A percentile compares a stretch with the other conserved stretches of the same genome.
Conservation (phyloP, 2,329 filamentous ascomycete genomes). For the Escovopsis weberi region DNA sequence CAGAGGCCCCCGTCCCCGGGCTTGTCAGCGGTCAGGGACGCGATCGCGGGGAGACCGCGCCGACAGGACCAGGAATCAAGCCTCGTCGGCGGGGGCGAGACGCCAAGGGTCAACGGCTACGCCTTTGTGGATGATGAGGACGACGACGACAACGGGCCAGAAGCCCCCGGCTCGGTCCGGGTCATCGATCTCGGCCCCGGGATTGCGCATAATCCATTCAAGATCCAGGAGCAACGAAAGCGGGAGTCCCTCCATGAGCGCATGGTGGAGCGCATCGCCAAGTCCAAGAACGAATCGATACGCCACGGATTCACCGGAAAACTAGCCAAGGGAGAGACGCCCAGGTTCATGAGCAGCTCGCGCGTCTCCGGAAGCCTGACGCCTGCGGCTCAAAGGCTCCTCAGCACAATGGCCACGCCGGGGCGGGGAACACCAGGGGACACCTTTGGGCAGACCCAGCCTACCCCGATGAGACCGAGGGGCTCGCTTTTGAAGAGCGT, state of each 20-base stretch:
- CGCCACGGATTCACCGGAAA: conserved; percentile 46
- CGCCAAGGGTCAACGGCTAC: conserved; percentile 84
- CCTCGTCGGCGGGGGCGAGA: conserved; percentile 51
- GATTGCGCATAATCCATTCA: conserved; percentile 64
- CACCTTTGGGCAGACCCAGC: conserved; percentile 21
- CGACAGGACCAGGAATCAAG: conserved; percentile 46
- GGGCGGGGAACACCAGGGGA: conserved; percentile 17
- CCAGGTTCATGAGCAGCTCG: conserved; percentile 54
- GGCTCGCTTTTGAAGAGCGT: conserved; percentile 24
- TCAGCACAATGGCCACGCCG: conserved; percentile 42
- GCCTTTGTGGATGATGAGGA: conserved; percentile 80
- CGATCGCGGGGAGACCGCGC: conserved; percentile 59
- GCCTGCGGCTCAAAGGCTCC: conserved; percentile 57
- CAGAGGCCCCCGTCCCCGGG: conserved; percentile 59
- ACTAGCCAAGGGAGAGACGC: conserved; percentile 45
- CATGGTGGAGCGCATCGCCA: conserved; percentile 71
- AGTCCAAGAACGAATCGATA: conserved; percentile 50
- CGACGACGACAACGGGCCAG: conserved; percentile 23
- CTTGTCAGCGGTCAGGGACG: conserved; percentile 69
- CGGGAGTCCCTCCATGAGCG: conserved; percentile 72
- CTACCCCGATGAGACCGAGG: conserved; percentile 23
- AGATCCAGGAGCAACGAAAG: conserved; percentile 56
- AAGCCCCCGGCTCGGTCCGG: conserved; percentile 12
- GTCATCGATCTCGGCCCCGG: conserved; percentile 43
- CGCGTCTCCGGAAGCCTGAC: conserved; percentile 45